These are phyloP conservation scores for Saccharomyces jurei DNA, from an alignment of 805 yeast genomes.

Conservation along the genomic window DNA sequence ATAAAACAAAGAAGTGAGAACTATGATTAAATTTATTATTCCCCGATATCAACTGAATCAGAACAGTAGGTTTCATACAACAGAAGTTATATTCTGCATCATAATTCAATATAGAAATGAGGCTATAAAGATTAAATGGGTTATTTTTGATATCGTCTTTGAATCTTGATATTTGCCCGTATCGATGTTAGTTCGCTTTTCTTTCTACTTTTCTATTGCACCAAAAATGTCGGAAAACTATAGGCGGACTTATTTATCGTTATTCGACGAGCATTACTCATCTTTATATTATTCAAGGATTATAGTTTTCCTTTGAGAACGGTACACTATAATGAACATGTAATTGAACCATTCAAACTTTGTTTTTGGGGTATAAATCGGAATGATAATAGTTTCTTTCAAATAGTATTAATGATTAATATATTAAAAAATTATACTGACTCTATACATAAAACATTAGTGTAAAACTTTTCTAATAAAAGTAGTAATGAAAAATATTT, in stretches of 20 bases:
- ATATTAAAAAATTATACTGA: not conserved
- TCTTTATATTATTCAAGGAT: too few relatives aligned
- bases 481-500: not conserved
- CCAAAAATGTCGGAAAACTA: not conserved
- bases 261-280: too few relatives aligned
- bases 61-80: not conserved
- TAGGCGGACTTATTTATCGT: too few relatives aligned
- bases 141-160: not conserved
- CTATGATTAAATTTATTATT: not conserved
- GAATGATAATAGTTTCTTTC: not conserved
- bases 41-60: not conserved
- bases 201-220: not conserved
- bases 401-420: not conserved
- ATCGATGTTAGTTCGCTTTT: not conserved
- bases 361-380: not conserved
- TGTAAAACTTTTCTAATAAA: not conserved
- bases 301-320: not conserved
- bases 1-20: conserved; percentile 11
- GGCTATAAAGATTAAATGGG: not conserved
- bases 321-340: not conserved
- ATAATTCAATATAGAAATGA: not conserved
- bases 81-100: not conserved
- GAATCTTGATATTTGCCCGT: not conserved
- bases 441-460: not conserved
- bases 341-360: not conserved